These are phyloP conservation scores for Nadsonia commutata DNA, from an alignment of 1,139 yeast genomes.

Conservation along the genomic window DNA sequence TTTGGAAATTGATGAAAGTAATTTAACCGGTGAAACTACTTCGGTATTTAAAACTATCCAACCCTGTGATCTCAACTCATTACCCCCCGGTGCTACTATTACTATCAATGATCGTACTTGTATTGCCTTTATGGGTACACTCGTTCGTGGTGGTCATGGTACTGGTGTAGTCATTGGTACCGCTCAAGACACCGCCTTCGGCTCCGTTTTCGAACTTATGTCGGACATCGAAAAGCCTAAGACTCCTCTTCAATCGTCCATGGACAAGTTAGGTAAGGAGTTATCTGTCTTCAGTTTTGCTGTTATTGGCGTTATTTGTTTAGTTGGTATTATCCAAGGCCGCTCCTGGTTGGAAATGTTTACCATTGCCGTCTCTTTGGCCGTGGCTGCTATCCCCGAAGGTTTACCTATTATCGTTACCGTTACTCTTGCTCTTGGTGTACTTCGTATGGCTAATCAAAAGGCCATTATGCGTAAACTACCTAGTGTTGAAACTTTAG, in stretches of 20 bases:
- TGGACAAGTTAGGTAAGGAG: conserved; percentile 90
- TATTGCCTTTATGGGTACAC: conserved; percentile 90
- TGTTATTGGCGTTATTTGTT: conserved; percentile 74
- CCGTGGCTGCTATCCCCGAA: conserved; percentile 97
- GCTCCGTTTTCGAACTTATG: conserved; percentile 83
- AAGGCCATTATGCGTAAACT: conserved; percentile 85
- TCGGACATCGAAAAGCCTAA: conserved; percentile 85
- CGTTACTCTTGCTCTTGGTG: conserved; percentile 89
- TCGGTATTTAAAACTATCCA: conserved; percentile 55
- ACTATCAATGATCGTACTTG: conserved; percentile 54
- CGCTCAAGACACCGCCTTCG: conserved; percentile 78
- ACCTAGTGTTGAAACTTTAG: conserved; percentile 91
- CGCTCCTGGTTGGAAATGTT: conserved; percentile 94
- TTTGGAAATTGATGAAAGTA: conserved; percentile 76
- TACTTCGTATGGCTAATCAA: conserved; percentile 83
- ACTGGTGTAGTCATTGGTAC: conserved; percentile 87
- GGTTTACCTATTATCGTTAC: conserved; percentile 95
- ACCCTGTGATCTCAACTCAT: conserved; percentile 24
- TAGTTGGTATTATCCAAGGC: conserved; percentile 80
- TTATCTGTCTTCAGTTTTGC: conserved; percentile 67
- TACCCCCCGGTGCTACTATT: conserved; percentile 20
- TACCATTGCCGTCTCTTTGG: conserved; percentile 87
- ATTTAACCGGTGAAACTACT: conserved; percentile 83
- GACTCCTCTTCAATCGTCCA: conserved; percentile 85
- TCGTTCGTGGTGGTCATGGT: conserved; percentile 90